A percentile compares a stretch with the other conserved stretches of the same genome.
phyloP scores from a whole-genome alignment of 2,329 filamentous ascomycete species.

The Myotisia sp. region DNA sequence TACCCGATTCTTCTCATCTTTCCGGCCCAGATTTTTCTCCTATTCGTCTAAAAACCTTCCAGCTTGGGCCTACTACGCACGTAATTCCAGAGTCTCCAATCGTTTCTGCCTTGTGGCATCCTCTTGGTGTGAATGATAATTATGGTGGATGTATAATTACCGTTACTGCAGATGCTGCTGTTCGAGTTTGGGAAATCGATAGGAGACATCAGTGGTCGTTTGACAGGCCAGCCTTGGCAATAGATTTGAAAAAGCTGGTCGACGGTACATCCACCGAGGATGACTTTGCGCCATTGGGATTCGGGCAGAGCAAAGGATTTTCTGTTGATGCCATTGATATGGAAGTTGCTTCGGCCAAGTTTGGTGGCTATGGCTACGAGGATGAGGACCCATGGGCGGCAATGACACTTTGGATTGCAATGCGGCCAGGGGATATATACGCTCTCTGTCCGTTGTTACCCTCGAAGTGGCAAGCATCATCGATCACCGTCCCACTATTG shows the following conservation, averaged over 20 bases:
- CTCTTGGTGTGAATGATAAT: constrained; percentile 52
- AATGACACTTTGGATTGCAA: constrained; percentile 96
- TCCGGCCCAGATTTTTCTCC: constrained; percentile 51
- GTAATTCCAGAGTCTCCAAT: constrained; percentile 73
- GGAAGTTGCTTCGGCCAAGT: constrained; percentile 81
- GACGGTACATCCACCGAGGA: constrained; percentile 71
- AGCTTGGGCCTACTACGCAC: constrained; percentile 82
- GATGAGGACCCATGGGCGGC: constrained; percentile 64
- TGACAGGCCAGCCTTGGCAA: constrained; percentile 63
- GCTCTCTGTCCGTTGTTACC: constrained; percentile 83
- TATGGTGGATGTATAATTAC: constrained; percentile 73
- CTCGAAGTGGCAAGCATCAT: constrained; percentile 65
- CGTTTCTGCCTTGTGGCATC: constrained; percentile 79
- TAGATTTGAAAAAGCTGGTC: constrained; percentile 78
- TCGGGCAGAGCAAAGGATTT: constrained; percentile 63
- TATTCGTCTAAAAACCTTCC: constrained; percentile 72
- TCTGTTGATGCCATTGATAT: constrained; percentile 85
- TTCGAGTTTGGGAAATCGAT: constrained; percentile 82
- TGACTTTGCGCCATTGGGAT: constrained; percentile 64
- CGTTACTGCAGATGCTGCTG: constrained; percentile 72
- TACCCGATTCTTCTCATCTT: constrained; percentile 68
- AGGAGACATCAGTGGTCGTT: constrained; percentile 76
- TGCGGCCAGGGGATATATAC: constrained; percentile 85
- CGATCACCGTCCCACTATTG: constrained; percentile 64
- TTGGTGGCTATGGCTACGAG: constrained; percentile 54